These are phyloP conservation scores for Saxispiralis lemnorum DNA, from an alignment of 495 filamentous ascomycete genomes.

Conservation along the genomic window DNA sequence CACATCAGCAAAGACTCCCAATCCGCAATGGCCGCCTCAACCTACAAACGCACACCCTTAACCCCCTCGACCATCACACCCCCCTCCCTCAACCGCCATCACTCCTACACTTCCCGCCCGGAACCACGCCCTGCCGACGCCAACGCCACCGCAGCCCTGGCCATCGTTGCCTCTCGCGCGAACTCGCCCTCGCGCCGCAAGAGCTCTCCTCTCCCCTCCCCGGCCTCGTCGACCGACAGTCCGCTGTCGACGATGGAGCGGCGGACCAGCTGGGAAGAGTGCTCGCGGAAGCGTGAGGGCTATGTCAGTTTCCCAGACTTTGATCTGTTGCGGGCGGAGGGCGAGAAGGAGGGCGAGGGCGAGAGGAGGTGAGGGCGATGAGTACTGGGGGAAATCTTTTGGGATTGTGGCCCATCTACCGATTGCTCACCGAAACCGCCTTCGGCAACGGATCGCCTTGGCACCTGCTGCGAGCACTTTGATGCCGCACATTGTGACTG, in stretches of 20 bases:
- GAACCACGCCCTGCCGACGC: conserved; percentile 12
- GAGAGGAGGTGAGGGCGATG: not conserved
- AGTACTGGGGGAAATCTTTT: not conserved
- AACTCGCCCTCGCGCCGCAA: conserved; percentile 6
- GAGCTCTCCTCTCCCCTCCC: not conserved
- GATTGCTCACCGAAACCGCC: too few species aligned
- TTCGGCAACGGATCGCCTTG: too few species aligned
- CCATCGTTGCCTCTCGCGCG: conserved; percentile 20
- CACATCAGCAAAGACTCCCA: too few species aligned
- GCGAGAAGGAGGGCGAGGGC: conserved; percentile 1
- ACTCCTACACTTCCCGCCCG: conserved; percentile 10
- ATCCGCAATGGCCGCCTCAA: conserved; percentile 9
- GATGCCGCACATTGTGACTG: too few species aligned
- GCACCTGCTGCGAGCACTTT: too few species aligned
- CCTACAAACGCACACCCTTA: conserved; percentile 19
- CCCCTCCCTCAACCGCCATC: conserved; percentile 19
- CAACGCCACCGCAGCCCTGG: conserved; percentile 19
- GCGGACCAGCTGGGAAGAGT: conserved; percentile 14
- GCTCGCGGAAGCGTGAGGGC: conserved; percentile 21
- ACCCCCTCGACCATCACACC: conserved; percentile 23
- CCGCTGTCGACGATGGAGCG: not conserved
- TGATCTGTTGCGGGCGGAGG: conserved; percentile 20
- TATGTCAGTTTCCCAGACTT: conserved; percentile 34
- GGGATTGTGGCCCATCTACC: too few species aligned
- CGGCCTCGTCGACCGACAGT: too few species aligned